Evolutionary conservation across 2,329 filamentous ascomycete genomes (phyloP), one percentile per base, ranked within the genome.

Genomic region (Parafenestella ontariensis): DNA sequence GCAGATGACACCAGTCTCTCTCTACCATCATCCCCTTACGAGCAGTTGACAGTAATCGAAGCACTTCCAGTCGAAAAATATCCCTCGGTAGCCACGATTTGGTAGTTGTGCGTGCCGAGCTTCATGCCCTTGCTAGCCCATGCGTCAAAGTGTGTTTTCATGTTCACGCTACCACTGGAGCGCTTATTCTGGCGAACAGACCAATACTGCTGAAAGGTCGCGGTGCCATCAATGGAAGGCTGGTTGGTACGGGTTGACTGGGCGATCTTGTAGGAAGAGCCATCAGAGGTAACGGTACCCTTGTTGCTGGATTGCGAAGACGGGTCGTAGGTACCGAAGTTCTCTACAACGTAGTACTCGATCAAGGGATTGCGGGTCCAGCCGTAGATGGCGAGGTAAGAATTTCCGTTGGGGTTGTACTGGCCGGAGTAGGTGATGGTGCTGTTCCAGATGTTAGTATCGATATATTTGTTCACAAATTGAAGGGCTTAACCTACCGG

Each of bases 351-450:
- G 59, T 74, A 79, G 75, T 85, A 85, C 61, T 86, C 84, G 61
- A 85, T 75, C 21, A 84, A 71, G 0, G 82, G 82, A 68, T 78
- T 80, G 31, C 71, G 76, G 8, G 81, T 83, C 83, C 84, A 87
- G 44, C 84, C 84, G 64, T 86, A 87, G 46, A 86, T 66, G 31
- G 83, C 72, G 24, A 87, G 81, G 66, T 85, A 86, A 5, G 69
- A 71, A 56, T 71, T 71, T 23, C 71, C 71, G 37, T 64, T 66
- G 53, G 74, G 68, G 28, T 54, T 63, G 70, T 76, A 76, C 8
- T 46, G 49, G 15, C 71, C 73, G 20, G 63, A 68, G 70, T 75
- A 77, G 42, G 66, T 72, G 33, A 74, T 69, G 47, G 67, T 70
- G 26, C 70, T 72, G 18, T 29, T 28, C 10, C n/a, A 13, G n/a